Base-by-base conservation (phyloP, 2,329 filamentous ascomycete genomes). In the Sporothrix inflata region DNA sequence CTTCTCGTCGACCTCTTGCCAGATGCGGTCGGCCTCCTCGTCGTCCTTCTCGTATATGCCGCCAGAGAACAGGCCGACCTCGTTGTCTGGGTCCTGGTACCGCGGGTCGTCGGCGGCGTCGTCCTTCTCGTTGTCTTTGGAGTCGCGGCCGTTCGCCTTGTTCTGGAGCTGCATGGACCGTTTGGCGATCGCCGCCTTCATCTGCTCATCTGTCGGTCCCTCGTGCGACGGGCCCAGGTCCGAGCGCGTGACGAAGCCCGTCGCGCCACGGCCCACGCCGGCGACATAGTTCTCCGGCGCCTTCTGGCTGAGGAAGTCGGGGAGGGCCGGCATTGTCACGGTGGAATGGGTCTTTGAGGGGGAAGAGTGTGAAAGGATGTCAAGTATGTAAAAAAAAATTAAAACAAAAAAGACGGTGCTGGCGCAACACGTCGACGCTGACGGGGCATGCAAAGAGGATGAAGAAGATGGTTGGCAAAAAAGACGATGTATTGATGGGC, bases 21-120 rank as follows among this genome's bases (percentile, higher is more conserved):
- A 99, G 78, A 99, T 97, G 78, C 93, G 88, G 83, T 99, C 96
- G 57, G 96, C 96, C 82, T 99, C 97, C 78, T 99, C 96, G 79
- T 99, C 96, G 72, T 99, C 96, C 80, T 96, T 92, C 81, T 98
- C 96, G 84, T 97, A 99, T 77, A 96, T 92, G 47, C 96, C 96
- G 71, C 94, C 95, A 3, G 96, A 94, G 78, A 99, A 99, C 27
- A 99, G 85, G 4, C 97, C 96, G 65, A 96, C 92, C 81, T 99
- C 96, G 78, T 98, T 98, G 78, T 99, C 96, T 0, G 96, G 96
- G 79, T 99, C 96, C 79, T 97, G 94, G 78, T 94, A 98, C 63
- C 95, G 89, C 74, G 87, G 78, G 14, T 66, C 66, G 8, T 70
- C 74, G 49, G 92, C 91, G 71, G 94, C 91, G 72, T 94, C 90